Conservation (phyloP, 164 flowering plant genomes). For the Paratinospora sagittata region DNA sequence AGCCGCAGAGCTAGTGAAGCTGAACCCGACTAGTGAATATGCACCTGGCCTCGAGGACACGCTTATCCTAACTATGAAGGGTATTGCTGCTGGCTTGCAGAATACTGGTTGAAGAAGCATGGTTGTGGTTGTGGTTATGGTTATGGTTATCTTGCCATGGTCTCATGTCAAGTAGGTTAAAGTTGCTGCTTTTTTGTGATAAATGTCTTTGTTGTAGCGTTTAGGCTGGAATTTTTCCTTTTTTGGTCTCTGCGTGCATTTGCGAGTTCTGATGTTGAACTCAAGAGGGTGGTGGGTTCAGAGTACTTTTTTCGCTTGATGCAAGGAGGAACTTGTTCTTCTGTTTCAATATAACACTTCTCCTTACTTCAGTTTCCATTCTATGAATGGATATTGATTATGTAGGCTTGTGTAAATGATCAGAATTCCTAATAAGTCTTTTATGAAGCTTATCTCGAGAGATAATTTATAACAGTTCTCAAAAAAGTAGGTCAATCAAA, state of each 20-base stretch:
- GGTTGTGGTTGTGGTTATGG: neutral
- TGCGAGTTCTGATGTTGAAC: no score
- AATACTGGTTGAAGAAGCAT: slow-evolving; percentile 80
- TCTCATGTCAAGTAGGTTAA: neutral
- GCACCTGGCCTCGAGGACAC: slow-evolving; percentile 99
- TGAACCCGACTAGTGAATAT: slow-evolving; percentile 92
- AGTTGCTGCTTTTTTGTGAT: neutral
- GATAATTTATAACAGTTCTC: neutral
- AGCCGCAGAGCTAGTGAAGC: slow-evolving; percentile 67
- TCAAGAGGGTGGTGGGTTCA: no score
- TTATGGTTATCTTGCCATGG: neutral
- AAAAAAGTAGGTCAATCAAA: neutral
- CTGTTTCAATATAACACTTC: no score
- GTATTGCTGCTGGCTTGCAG: slow-evolving; percentile 98
- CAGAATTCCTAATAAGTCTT: neutral
- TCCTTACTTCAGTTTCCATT: no score
- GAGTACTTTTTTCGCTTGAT: no score
- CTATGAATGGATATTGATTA: no score
- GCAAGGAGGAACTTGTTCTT: no score
- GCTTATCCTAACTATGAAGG: slow-evolving; percentile 98
- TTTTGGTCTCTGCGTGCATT: no score
- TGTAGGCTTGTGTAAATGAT: no score
- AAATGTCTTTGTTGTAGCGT: neutral
- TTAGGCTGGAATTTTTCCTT: no score
- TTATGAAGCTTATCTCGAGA: neutral